Evolutionary conservation across 768 basidiomycete species (phyloP).

Genomic region (Mycena leptocephala): DNA sequence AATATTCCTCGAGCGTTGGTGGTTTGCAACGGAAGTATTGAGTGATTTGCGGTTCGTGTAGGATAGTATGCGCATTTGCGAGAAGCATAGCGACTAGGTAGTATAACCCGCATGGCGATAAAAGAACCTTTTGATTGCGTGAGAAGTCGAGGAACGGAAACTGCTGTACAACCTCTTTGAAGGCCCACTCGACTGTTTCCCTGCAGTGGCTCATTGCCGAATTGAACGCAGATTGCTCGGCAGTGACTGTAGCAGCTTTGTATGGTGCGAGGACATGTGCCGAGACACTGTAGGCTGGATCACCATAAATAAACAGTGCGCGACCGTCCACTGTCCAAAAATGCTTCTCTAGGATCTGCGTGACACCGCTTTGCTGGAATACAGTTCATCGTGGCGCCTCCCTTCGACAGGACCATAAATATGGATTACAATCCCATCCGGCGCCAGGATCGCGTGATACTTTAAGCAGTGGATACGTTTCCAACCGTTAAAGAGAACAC

Average conservation of each 20-base stretch:
- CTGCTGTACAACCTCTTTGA: conserved; percentile 34
- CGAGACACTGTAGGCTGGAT: conserved; percentile 29
- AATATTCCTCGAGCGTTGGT: conserved; percentile 33
- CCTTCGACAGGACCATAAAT: conserved; percentile 37
- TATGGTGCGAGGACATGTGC: conserved; percentile 35
- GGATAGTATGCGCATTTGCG: conserved; percentile 34
- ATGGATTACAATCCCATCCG: conserved; percentile 36
- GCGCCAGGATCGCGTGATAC: conserved; percentile 28
- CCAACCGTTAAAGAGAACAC: conserved; percentile 38
- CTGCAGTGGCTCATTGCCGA: conserved; percentile 35
- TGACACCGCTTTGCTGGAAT: conserved; percentile 32
- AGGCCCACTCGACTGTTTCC: conserved; percentile 36
- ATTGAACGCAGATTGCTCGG: conserved; percentile 25
- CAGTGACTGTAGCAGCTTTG: conserved; percentile 28
- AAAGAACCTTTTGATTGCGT: conserved; percentile 32
- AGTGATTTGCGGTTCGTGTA: conserved; percentile 5
- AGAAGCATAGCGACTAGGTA: conserved; percentile 33
- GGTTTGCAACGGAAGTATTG: conserved; percentile 32
- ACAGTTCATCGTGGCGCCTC: conserved; percentile 35
- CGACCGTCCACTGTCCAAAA: conserved; percentile 30
- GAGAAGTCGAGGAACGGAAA: conserved; percentile 34
- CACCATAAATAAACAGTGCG: conserved; percentile 32
- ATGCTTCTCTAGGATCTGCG: conserved; percentile 25
- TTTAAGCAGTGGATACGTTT: conserved; percentile 34
- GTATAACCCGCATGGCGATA: conserved; percentile 33